These are phyloP conservation scores for Aspergillus vadensis DNA, from an alignment of 2,329 filamentous ascomycete genomes.

Conservation along the genomic window DNA sequence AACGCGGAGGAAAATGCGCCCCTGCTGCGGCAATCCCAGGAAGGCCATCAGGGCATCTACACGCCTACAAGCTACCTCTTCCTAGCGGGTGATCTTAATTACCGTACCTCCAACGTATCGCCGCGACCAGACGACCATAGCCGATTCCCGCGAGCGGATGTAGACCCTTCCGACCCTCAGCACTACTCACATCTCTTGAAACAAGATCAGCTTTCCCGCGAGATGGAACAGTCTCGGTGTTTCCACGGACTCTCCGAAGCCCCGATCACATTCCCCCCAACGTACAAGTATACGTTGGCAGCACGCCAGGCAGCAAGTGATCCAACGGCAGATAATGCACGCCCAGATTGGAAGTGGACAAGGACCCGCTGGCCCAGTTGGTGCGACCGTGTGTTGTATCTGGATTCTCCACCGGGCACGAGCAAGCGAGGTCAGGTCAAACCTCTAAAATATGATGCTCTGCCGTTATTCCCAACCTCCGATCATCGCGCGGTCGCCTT, in stretches of 20 bases:
- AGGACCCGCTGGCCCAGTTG: conserved; percentile 84
- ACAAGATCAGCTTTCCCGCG: conserved; percentile 76
- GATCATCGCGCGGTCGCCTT: conserved; percentile 87
- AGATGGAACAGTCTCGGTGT: conserved; percentile 68
- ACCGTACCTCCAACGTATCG: conserved; percentile 72
- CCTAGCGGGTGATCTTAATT: conserved; percentile 90
- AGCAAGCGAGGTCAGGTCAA: conserved; percentile 47
- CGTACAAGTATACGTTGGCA: conserved; percentile 77
- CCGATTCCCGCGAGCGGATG: conserved; percentile 64
- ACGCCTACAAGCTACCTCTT: conserved; percentile 76
- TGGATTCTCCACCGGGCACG: conserved; percentile 62
- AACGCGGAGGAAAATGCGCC: conserved; percentile 32
- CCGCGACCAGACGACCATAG: conserved; percentile 61
- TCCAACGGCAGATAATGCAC: conserved; percentile 29
- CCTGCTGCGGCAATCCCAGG: conserved; percentile 33
- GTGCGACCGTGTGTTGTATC: conserved; percentile 87
- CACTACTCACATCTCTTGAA: conserved; percentile 69
- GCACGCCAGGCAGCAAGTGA: conserved; percentile 42
- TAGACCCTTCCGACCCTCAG: conserved; percentile 52
- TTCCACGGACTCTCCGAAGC: conserved; percentile 78
- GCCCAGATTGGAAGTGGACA: conserved; percentile 70
- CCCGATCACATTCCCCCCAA: conserved; percentile 77
- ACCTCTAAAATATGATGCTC: conserved; percentile 66
- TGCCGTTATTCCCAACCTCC: conserved; percentile 78
- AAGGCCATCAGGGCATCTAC: conserved; percentile 61